Conservation (phyloP, 1,139 yeast genomes). For the Casaregolazyma suthepensis region DNA sequence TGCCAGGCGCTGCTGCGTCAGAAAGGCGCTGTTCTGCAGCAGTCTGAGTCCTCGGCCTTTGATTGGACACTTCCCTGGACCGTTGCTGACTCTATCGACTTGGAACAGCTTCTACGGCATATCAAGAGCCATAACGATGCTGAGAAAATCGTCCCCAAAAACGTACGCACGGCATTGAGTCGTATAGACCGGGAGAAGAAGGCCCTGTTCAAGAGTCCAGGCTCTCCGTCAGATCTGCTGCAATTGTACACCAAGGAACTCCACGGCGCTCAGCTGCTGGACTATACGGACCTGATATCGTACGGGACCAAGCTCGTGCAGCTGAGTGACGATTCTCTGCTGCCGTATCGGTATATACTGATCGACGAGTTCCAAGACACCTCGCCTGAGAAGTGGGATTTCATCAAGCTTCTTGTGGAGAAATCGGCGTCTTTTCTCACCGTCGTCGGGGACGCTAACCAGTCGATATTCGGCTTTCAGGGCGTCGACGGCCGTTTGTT, state of each 20-base stretch:
- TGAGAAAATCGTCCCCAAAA: background rate
- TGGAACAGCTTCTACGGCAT: constrained; percentile 13
- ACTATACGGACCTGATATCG: constrained; percentile 77
- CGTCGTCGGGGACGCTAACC: constrained; percentile 94
- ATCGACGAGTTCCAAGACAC: constrained; percentile 96
- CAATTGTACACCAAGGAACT: constrained; percentile 11
- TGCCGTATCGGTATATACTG: constrained; percentile 51
- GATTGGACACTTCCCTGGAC: constrained; percentile 32
- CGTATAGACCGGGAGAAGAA: constrained; percentile 1
- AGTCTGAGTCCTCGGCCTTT: background rate
- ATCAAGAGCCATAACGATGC: background rate
- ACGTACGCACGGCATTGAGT: background rate
- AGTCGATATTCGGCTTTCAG: constrained; percentile 83
- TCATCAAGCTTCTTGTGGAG: constrained; percentile 54
- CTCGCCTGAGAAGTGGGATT: constrained; percentile 62
- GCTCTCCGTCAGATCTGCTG: constrained; percentile 2
- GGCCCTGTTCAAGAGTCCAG: background rate
- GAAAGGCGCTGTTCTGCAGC: background rate
- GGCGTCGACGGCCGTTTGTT: constrained; percentile 71
- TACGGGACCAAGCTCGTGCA: constrained; percentile 47
- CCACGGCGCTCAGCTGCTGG: constrained; percentile 42
- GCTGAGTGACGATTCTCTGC: constrained; percentile 34
- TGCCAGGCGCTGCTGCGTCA: constrained; percentile 23
- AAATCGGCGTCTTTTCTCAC: constrained; percentile 46
- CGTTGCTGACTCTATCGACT: constrained; percentile 45